Evolutionary conservation across 2,329 filamentous ascomycete genomes (phyloP).

Genomic region (Biscogniauxia mediterranea): DNA sequence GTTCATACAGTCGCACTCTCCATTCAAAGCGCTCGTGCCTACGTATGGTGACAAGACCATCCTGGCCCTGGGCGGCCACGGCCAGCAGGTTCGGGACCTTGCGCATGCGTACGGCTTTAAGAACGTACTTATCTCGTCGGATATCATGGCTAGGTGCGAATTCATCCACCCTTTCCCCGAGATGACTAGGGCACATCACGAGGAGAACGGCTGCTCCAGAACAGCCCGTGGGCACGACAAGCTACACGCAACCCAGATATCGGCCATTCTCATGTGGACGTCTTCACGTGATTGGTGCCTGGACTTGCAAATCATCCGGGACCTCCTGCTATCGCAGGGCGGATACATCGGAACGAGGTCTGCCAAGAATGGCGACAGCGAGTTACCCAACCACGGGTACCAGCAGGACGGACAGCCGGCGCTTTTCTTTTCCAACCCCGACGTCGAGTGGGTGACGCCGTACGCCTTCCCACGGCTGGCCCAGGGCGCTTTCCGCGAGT

Average conservation of each 20-base stretch:
- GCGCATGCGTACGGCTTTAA: constrained; percentile 35
- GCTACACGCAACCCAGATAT: constrained; percentile 17
- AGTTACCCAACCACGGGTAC: constrained; percentile 32
- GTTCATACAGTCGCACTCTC: constrained; percentile 74
- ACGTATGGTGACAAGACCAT: constrained; percentile 50
- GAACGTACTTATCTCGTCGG: constrained; percentile 38
- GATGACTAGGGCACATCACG: constrained; percentile 33
- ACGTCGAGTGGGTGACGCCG: constrained; percentile 66
- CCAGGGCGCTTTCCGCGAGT: constrained; percentile 66
- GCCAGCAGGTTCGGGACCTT: constrained; percentile 29
- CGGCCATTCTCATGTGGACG: constrained; percentile 35
- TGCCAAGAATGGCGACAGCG: constrained; percentile 50
- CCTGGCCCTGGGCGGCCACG: constrained; percentile 52
- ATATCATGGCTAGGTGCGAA: constrained; percentile 25
- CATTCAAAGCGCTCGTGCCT: constrained; percentile 58
- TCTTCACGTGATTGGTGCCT: constrained; percentile 37
- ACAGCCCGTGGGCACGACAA: constrained; percentile 28
- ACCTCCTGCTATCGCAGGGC: constrained; percentile 36
- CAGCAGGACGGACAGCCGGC: constrained; percentile 61
- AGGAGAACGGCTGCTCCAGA: constrained; percentile 35
- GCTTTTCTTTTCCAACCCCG: constrained; percentile 69
- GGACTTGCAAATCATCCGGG: constrained; percentile 33
- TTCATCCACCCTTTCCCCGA: constrained; percentile 36
- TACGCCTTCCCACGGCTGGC: constrained; percentile 66
- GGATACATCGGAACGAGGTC: constrained; percentile 65